These are phyloP conservation scores for Aspergillus conjunctus DNA, from an alignment of 495 filamentous ascomycete genomes.

Conservation along the genomic window DNA sequence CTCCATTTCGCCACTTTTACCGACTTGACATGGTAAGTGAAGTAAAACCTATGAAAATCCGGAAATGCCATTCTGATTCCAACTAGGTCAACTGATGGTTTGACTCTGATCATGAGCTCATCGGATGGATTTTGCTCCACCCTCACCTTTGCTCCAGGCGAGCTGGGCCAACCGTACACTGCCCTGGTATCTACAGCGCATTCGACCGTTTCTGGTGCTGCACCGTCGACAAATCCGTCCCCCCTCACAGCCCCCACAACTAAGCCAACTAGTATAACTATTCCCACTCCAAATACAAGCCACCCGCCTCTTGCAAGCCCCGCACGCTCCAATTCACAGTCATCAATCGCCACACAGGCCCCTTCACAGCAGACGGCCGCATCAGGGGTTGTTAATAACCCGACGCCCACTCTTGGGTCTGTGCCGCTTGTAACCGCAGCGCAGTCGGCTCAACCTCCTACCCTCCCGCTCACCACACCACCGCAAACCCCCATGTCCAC, in stretches of 20 bases:
- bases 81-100: slow-evolving; percentile 84
- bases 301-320: slow-evolving; percentile 58
- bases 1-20: slow-evolving; percentile 97
- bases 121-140: slow-evolving; percentile 98
- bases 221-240: slow-evolving; percentile 60
- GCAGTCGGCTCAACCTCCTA: slow-evolving; percentile 56
- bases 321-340: slow-evolving; percentile 79
- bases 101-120: slow-evolving; percentile 91
- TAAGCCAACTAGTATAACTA: slow-evolving; percentile 13
- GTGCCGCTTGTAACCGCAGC: slow-evolving; percentile 74
- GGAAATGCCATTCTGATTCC: slow-evolving; percentile 23
- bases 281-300: slow-evolving; percentile 57
- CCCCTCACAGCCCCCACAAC: slow-evolving; percentile 39
- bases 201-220: slow-evolving; percentile 42
- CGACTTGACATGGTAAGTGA: slow-evolving; percentile 85
- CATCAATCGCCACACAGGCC: slow-evolving; percentile 72
- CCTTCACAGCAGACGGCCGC: slow-evolving; percentile 39
- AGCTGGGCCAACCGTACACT: slow-evolving; percentile 84
- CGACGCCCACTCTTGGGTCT: slow-evolving; percentile 71
- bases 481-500: slow-evolving; percentile 71
- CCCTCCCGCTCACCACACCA: slow-evolving; percentile 71
- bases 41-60: too few species aligned
- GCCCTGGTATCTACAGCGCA: slow-evolving; percentile 61
- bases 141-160: slow-evolving; percentile 78
- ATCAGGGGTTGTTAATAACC: slow-evolving; percentile 65